Evolutionary conservation across 169 alveolate genomes (phyloP).

Genomic region (Toxoplasma gondii): DNA sequence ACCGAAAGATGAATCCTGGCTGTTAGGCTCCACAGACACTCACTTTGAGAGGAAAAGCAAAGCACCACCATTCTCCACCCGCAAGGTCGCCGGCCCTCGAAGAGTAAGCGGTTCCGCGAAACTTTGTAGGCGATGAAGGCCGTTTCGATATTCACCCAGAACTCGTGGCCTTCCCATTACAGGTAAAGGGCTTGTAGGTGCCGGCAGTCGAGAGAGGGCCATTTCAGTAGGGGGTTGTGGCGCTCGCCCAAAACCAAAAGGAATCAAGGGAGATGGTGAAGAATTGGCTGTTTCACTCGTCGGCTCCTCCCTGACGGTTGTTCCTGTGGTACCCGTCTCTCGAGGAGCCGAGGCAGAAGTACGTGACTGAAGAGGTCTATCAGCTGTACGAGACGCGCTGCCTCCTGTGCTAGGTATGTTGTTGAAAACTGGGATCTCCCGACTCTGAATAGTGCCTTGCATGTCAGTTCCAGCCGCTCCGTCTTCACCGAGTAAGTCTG

Average conservation of each 20-base stretch:
- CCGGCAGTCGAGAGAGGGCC: not conserved
- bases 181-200: not conserved
- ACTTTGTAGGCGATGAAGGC: not conserved
- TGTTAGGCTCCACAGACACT: not conserved
- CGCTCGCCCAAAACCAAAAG: slow-evolving; percentile 33
- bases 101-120: slow-evolving; percentile 8
- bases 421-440: not conserved
- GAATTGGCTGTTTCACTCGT: not conserved
- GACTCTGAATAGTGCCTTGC: not conserved
- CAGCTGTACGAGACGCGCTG: not conserved
- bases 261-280: slow-evolving; percentile 19
- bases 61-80: slow-evolving; percentile 53
- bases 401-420: not conserved
- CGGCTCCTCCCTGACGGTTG: not conserved
- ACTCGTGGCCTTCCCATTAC: slow-evolving; percentile 4
- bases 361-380: not conserved
- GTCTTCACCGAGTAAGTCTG: not conserved
- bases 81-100: slow-evolving; percentile 44
- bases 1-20: not conserved
- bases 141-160: not conserved
- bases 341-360: too few species aligned
- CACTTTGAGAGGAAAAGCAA: slow-evolving; percentile 46
- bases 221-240: not conserved
- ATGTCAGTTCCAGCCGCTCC: not conserved
- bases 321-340: too few species aligned